phyloP scores from a whole-genome alignment of 306 rosid species.

The Vigna unguiculata region DNA sequence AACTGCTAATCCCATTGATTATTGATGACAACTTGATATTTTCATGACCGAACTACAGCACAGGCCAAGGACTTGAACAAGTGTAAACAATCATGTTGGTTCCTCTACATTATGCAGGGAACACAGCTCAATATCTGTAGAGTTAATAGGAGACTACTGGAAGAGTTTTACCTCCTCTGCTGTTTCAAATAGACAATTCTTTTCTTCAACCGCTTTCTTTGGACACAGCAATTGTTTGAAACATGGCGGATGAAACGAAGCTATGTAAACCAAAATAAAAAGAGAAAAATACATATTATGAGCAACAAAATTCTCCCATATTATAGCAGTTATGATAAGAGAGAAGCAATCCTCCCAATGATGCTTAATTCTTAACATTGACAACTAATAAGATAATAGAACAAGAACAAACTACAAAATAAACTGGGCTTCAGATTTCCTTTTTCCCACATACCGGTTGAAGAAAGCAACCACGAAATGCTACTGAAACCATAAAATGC shows the following conservation, averaged over 20 bases:
- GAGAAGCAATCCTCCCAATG: conserved; percentile 27
- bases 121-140: background rate
- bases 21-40: background rate
- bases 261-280: conserved; percentile 52
- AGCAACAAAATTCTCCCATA: conserved; percentile 12
- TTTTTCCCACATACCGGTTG: background rate
- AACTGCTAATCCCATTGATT: background rate
- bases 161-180: conserved; percentile 56
- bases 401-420: conserved; percentile 9
- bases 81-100: background rate
- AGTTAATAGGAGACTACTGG: conserved; percentile 2
- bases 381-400: background rate
- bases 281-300: background rate
- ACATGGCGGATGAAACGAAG: conserved; percentile 79
- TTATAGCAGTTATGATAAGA: conserved; percentile 14
- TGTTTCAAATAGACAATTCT: conserved; percentile 46
- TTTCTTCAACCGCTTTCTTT: conserved; percentile 61
- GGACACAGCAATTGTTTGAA: conserved; percentile 58
- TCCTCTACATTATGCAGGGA: conserved; percentile 37
- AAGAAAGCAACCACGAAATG: conserved; percentile 3
- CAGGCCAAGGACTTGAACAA: too few species aligned
- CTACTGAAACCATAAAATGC: background rate
- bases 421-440: conserved; percentile 3
- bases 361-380: conserved; percentile 26
- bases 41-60: too few species aligned